Conservation (phyloP, 805 yeast genomes). For the Lipomyces orientalis region DNA sequence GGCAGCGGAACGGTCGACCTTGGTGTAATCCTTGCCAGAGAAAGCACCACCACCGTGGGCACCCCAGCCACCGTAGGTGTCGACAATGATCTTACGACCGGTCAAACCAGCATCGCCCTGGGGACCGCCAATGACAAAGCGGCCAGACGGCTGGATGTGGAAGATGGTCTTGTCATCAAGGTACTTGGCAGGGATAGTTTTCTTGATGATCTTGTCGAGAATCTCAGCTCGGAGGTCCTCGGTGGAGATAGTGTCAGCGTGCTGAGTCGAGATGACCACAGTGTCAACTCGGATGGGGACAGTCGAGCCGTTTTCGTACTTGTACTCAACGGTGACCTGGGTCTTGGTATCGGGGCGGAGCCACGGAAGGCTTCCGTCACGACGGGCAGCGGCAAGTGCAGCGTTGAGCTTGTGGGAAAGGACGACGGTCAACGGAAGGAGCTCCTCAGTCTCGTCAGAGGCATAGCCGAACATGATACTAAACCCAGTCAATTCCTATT, state of each 20-base stretch:
- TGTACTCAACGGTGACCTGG: conserved; percentile 97
- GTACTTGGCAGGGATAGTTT: conserved; percentile 87
- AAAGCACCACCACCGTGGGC: conserved; percentile 99
- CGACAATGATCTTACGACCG: conserved; percentile 99
- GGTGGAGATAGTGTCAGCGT: conserved; percentile 93
- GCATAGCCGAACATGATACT: conserved; percentile 99
- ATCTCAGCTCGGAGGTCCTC: conserved; percentile 86
- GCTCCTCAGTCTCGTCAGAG: conserved; percentile 97
- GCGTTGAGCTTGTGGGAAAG: conserved; percentile 95
- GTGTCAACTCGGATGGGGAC: conserved; percentile 97
- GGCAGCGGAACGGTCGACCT: conserved; percentile 99
- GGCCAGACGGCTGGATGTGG: conserved; percentile 99
- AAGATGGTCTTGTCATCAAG: conserved; percentile 88
- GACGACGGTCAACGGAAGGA: conserved; percentile 91
- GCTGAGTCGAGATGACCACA: conserved; percentile 96
- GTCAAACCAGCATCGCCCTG: conserved; percentile 99
- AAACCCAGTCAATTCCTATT: neutral
- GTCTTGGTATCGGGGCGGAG: conserved; percentile 99
- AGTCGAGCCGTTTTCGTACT: conserved; percentile 92
- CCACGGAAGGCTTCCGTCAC: conserved; percentile 94
- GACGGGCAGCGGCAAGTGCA: conserved; percentile 96
- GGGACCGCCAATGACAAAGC: conserved; percentile 99
- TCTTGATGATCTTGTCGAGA: conserved; percentile 79
- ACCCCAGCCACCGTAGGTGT: conserved; percentile 99
- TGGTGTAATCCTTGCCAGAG: conserved; percentile 99